Conservation (phyloP, 2,329 filamentous ascomycete genomes). For the Fusarium marasasianum region DNA sequence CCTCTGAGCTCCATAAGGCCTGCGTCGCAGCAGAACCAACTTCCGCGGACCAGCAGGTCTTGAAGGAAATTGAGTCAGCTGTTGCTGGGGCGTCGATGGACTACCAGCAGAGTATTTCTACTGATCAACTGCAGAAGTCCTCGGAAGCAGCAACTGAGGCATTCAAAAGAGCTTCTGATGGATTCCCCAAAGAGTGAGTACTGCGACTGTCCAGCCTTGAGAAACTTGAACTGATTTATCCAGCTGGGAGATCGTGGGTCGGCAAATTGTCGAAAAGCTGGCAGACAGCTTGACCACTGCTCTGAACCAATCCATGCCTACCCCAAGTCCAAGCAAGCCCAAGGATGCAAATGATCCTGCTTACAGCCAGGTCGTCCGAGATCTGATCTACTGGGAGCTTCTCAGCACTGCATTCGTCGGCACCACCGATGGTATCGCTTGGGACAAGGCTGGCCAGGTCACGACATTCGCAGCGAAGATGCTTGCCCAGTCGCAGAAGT, state of each 20-base stretch:
- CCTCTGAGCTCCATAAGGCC: not conserved
- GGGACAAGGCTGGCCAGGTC: not conserved
- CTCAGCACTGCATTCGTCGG: not conserved
- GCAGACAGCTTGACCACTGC: not conserved
- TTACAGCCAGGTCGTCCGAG: not conserved
- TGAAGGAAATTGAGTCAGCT: not conserved
- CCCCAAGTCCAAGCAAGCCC: not conserved
- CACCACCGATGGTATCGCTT: not conserved
- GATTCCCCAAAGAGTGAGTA: not conserved
- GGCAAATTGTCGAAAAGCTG: not conserved
- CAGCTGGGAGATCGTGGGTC: not conserved
- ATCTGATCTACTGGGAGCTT: not conserved
- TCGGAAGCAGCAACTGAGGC: not conserved
- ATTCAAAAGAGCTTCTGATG: not conserved
- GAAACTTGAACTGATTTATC: fast-evolving
- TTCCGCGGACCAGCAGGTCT: not conserved
- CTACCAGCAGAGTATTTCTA: not conserved
- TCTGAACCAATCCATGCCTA: not conserved
- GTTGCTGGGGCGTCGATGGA: not conserved
- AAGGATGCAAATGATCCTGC: not conserved
- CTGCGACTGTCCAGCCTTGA: fast-evolving
- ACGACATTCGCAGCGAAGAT: not conserved
- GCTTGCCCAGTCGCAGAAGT: not conserved
- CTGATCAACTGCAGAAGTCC: not conserved
- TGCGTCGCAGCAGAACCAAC: not conserved